Percentiles rank a stretch among this genome's conserved stretches.
Evolutionary conservation across 345 rosid genomes (phyloP).

Genomic region (Aethionema arabicum): DNA sequence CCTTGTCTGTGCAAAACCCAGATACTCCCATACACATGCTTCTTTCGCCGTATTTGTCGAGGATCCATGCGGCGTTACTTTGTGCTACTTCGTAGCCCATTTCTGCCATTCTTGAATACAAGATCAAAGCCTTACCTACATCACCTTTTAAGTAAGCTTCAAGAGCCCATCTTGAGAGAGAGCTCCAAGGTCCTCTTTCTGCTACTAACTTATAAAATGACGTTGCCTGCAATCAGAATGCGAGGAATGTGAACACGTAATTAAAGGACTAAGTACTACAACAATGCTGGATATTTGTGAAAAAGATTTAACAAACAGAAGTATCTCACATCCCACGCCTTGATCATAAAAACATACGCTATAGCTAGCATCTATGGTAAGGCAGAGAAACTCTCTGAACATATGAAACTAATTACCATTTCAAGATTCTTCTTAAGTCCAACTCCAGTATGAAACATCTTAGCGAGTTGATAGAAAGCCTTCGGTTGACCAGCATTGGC

Average conservation of each 20-base stretch:
- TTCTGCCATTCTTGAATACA: constrained; percentile 96
- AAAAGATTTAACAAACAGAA: not conserved
- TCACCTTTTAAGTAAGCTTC: constrained; percentile 95
- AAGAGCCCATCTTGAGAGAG: constrained; percentile 97
- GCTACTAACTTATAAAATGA: constrained; percentile 90
- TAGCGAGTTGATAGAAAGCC: constrained; percentile 97
- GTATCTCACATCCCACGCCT: not conserved
- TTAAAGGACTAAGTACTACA: not conserved
- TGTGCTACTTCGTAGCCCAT: constrained; percentile 97
- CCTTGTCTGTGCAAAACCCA: constrained; percentile 80
- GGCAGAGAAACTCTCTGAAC: not conserved
- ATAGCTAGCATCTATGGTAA: constrained; percentile 7
- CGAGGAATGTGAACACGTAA: constrained; percentile 13
- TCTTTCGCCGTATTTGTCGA: constrained; percentile 83
- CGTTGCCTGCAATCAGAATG: constrained; percentile 66
- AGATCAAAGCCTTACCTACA: constrained; percentile 79
- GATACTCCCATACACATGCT: constrained; percentile 98
- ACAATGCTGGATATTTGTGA: not conserved
- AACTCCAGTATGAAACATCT: constrained; percentile 95
- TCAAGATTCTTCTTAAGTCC: constrained; percentile 81
- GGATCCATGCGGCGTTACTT: constrained; percentile 99
- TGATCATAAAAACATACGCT: not conserved
- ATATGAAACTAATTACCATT: constrained; percentile 48
- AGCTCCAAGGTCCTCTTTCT: constrained; percentile 98
- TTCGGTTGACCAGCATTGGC: constrained; percentile 96